Evolutionary conservation across 2,329 filamentous ascomycete genomes (phyloP), one percentile per base, ranked within the genome.

Genomic region (Trichoderma koningiopsis): DNA sequence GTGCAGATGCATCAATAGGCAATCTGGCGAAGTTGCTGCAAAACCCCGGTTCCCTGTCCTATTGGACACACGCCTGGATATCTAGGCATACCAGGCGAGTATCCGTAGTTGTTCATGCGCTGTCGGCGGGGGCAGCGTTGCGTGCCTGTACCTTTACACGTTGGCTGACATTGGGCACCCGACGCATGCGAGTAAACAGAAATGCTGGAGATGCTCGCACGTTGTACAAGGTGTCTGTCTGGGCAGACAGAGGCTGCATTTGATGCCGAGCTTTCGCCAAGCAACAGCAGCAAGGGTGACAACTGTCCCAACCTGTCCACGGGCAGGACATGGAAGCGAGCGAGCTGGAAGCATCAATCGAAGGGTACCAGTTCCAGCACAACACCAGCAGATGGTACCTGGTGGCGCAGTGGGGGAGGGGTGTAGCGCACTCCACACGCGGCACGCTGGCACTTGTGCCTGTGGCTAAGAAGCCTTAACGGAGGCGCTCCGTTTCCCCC

Each of bases 21-120:
- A 56, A 67, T 70, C 62, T 60, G 68, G 31, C 47, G 62, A 60
- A 27, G 62, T 67, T 59, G 57, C 43, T 57, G 57, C 31, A 61
- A 59, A 37, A 53, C 55, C 68, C 57, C 52, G 47, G 63, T 22
- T 68, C 68, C 61, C 60, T 65, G 61, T 37, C 31, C 37, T 33
- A 35, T 27, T 55, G 16, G 58, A 63, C 66, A 8, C 66, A 68
- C 58, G 52, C 66, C 58, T 57, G 22, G 27, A 27, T 27, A 27
- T 37, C 49, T 29, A 27, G 27, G 27, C 4, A 49, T 35, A 24
- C 24, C 22, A 49, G 19, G 11, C 47, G 47, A 24, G 47, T 49
- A 49, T n/a, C 27, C 27, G 27, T 27, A 27, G 27, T n/a, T n/a
- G 40, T 19, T 13, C 47, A 49, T 49, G 8, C 40, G 22, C n/a